phyloP scores from a whole-genome alignment of 192 early-diverging fungal species.

The Phlyctochytrium planicorne region DNA sequence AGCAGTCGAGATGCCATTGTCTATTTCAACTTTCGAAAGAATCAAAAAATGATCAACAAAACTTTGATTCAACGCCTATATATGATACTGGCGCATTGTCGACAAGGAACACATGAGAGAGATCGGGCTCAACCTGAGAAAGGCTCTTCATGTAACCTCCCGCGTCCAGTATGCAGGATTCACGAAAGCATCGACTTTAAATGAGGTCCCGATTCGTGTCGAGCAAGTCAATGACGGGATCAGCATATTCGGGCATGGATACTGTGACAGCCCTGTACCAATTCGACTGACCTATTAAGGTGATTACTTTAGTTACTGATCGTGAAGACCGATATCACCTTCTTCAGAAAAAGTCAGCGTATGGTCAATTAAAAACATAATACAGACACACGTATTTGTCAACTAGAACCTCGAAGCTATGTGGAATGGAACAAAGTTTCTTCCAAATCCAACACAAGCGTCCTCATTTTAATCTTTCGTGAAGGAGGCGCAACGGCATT shows the following conservation, averaged over 20 bases:
- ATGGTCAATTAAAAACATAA: slow-evolving; percentile 89
- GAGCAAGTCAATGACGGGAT: slow-evolving; percentile 89
- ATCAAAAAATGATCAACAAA: no score
- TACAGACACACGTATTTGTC: slow-evolving; percentile 81
- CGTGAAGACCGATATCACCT: slow-evolving; percentile 43
- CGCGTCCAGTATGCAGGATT: slow-evolving; percentile 68
- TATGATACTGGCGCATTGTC: slow-evolving; percentile 81
- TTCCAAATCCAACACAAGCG: slow-evolving; percentile 55
- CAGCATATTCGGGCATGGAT: slow-evolving; percentile 90
- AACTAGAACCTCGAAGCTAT: slow-evolving; percentile 80
- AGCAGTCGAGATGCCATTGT: no score
- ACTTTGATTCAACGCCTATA: no score
- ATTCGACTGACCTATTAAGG: slow-evolving; percentile 70
- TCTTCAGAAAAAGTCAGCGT: slow-evolving; percentile 84
- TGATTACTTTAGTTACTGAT: not conserved
- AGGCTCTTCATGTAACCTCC: slow-evolving; percentile 76
- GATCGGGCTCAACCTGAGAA: slow-evolving; percentile 67
- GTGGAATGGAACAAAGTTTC: slow-evolving; percentile 86
- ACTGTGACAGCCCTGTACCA: slow-evolving; percentile 94
- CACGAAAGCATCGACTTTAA: slow-evolving; percentile 74
- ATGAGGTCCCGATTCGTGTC: slow-evolving; percentile 70
- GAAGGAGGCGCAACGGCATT: not conserved
- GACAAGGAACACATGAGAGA: slow-evolving; percentile 77
- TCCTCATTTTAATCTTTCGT: slow-evolving; percentile 40
- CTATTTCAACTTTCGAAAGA: no score